A percentile compares a stretch with the other conserved stretches of the same genome.
Conservation (phyloP, 768 basidiomycete species). For the Rhodotorula babjevae region DNA sequence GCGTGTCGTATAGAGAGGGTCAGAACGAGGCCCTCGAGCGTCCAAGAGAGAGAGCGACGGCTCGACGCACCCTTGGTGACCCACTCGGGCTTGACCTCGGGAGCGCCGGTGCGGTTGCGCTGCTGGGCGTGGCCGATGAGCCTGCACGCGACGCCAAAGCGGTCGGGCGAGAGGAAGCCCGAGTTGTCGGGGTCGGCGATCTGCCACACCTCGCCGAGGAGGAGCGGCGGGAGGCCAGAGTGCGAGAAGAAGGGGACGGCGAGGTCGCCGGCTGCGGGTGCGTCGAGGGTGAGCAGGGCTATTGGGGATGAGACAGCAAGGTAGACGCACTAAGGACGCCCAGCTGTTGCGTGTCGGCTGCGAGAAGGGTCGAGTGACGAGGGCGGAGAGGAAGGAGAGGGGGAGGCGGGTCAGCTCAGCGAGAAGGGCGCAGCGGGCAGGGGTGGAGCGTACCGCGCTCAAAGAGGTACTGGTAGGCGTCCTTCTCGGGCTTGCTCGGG, state of each 20-base stretch:
- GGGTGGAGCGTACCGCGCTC: constrained; percentile 19
- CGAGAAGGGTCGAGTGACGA: background rate
- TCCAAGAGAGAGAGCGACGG: too few relatives aligned
- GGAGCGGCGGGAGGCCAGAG: constrained; percentile 67
- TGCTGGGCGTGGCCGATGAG: constrained; percentile 88
- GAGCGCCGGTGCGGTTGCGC: constrained; percentile 54
- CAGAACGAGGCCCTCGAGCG: too few relatives aligned
- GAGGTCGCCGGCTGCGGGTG: constrained; percentile 63
- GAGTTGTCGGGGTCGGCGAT: constrained; percentile 89
- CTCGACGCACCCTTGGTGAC: constrained; percentile 63
- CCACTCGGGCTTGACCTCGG: constrained; percentile 51
- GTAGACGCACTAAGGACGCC: constrained; percentile 59
- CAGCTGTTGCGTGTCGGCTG: constrained; percentile 70
- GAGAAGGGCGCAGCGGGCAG: background rate
- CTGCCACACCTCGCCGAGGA: constrained; percentile 87
- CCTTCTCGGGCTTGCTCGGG: constrained; percentile 24
- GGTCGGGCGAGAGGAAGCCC: constrained; percentile 82
- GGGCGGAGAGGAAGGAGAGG: too few relatives aligned
- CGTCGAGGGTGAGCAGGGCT: too few relatives aligned
- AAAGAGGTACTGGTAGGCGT: constrained; percentile 33
- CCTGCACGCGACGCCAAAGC: constrained; percentile 79
- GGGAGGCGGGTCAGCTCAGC: background rate
- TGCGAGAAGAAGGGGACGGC: constrained; percentile 81
- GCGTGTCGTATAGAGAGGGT: too few relatives aligned
- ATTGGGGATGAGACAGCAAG: background rate